Evolutionary conservation across 2,329 filamentous ascomycete species (phyloP), one percentile per base, ranked within the genome.

Genomic region (Keithomyces neogunnii): DNA sequence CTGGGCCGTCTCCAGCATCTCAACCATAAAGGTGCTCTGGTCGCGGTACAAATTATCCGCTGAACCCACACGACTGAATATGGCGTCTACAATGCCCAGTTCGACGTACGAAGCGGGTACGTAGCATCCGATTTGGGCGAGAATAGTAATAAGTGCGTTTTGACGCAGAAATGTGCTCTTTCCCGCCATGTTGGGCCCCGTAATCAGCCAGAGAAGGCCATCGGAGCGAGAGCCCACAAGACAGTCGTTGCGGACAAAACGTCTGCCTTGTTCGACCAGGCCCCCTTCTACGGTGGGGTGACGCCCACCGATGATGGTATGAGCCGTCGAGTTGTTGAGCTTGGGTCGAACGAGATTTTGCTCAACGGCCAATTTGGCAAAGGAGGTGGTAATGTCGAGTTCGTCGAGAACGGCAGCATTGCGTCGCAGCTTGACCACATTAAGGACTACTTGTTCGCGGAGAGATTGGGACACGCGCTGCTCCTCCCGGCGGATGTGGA

Each of bases 1-100:
- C 30, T 86, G 79, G 2, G 92, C 91, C 26, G 93, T 96, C 70
- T 99, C 93, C 2, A 96, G 78, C 93, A 99, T 99, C 71, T 99
- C 93, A 1, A 97, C 89, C 93, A 99, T 97, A 69, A 99, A 99
- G 0, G 95, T 99, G 49, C 89, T 96, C 68, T 97, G 91, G 71
- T 96, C 88, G 48, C 84, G 82, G 71, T 88, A 96, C n/a, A 99
- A 76, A 65, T 96, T 92, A 67, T 99, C 95, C 2, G 92, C 93
- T 1, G 90, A 95, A 2, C 93, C 93, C 28, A 95, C 86, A 64
- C 93, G 88, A 63, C 86, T 93, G 73, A 95, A 97, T 50, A 99
- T 86, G 61, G 92, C 89, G 69, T 99, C 93, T n/a, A 96, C 90
- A 43, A 99, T 76, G 1, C 92, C 91, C 30, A 99, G 77, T 60